Evolutionary conservation across 148 eudicot species (phyloP).

Genomic region (Silene latifolia): DNA sequence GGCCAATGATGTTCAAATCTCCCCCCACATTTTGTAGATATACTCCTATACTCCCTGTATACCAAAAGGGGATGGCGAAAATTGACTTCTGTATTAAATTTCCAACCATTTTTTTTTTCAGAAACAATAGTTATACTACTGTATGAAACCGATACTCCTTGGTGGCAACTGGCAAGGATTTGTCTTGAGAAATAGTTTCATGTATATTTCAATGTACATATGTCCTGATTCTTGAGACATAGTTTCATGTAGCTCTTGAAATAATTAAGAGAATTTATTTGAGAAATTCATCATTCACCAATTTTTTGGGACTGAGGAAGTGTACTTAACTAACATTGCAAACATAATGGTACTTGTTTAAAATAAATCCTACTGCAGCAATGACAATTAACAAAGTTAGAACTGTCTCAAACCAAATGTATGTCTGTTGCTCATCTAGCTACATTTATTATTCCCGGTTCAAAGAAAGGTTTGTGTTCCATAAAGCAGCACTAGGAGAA

Average conservation of each 20-base stretch:
- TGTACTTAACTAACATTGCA: not conserved
- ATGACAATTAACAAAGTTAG: not conserved
- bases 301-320: not conserved
- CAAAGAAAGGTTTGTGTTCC: not conserved
- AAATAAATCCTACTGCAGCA: not conserved
- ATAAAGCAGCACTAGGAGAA: not conserved
- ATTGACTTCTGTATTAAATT: not conserved
- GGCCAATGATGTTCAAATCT: slow-evolving; percentile 1
- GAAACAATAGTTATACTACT: not conserved
- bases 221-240: too few relatives aligned
- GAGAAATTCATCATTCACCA: not conserved
- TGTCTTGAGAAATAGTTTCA: not conserved
- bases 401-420: not conserved
- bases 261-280: not conserved
- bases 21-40: slow-evolving; percentile 25
- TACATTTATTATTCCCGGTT: not conserved
- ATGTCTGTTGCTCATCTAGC: not conserved
- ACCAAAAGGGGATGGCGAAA: not conserved
- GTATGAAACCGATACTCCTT: too few relatives aligned
- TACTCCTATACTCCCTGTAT: not conserved
- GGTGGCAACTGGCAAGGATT: not conserved
- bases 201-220: not conserved
- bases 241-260: not conserved
- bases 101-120: not conserved
- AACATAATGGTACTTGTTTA: not conserved